These are phyloP conservation scores for Harringtonia aguacate DNA, from an alignment of 2,329 filamentous ascomycete species.

Conservation along the genomic window DNA sequence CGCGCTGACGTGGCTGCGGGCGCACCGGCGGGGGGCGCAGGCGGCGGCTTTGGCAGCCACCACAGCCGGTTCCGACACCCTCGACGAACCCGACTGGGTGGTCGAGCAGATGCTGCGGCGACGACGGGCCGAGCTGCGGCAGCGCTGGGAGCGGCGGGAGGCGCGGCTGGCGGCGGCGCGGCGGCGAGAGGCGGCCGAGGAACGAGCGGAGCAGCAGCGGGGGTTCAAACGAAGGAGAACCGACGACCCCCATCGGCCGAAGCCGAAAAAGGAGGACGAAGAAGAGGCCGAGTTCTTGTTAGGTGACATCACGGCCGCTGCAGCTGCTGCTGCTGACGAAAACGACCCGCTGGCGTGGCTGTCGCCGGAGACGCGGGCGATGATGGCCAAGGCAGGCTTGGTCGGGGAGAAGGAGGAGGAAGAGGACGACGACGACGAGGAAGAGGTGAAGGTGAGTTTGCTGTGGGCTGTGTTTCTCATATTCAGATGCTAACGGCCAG, in stretches of 20 bases:
- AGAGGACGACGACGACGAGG: slow-evolving; percentile 33
- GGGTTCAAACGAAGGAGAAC: slow-evolving; percentile 34
- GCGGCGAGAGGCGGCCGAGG: background rate
- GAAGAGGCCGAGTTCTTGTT: slow-evolving; percentile 65
- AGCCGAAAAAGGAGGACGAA: slow-evolving; percentile 14
- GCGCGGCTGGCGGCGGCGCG: slow-evolving; percentile 40
- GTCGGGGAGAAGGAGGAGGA: slow-evolving; percentile 31
- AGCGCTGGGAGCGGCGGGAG: slow-evolving; percentile 63
- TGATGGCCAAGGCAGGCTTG: slow-evolving; percentile 57
- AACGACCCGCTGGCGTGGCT: slow-evolving; percentile 40
- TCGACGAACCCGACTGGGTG: slow-evolving; percentile 78
- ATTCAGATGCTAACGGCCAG: slow-evolving; percentile 12
- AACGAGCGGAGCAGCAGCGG: slow-evolving; percentile 40
- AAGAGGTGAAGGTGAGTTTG: slow-evolving; percentile 55
- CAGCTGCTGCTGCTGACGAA: slow-evolving; percentile 16
- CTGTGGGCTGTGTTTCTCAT: background rate
- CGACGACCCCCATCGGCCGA: slow-evolving; percentile 21
- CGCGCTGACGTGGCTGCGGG: slow-evolving; percentile 81
- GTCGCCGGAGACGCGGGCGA: slow-evolving; percentile 63
- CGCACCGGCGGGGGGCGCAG: slow-evolving; percentile 52
- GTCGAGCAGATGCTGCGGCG: slow-evolving; percentile 63
- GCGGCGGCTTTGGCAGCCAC: slow-evolving; percentile 16
- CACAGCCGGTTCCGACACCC: slow-evolving; percentile 27
- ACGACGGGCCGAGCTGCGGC: slow-evolving; percentile 54
- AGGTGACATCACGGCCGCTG: slow-evolving; percentile 38